These are phyloP conservation scores for Chenopodium album DNA, from an alignment of 148 eudicot genomes.

Conservation along the genomic window DNA sequence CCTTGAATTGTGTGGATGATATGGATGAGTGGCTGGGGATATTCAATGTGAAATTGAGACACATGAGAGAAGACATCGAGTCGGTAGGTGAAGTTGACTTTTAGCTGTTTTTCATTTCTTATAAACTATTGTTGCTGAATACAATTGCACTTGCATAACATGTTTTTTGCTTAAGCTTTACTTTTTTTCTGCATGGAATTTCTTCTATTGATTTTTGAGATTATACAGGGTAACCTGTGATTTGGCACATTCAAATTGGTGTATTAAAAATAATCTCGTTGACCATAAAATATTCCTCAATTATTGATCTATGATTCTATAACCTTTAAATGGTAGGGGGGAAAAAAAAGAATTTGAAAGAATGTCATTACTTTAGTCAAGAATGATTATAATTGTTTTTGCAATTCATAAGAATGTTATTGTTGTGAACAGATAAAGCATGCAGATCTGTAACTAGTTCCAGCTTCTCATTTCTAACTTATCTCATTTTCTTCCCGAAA, in stretches of 20 bases:
- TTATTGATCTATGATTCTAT: neutral
- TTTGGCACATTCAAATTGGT: neutral
- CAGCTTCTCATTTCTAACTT: neutral
- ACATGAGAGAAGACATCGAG: conserved; percentile 98
- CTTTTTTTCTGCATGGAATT: neutral
- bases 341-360: too few species aligned
- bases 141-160: neutral
- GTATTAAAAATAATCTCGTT: neutral
- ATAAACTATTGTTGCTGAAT: neutral
- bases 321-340: too few species aligned
- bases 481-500: neutral
- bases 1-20: conserved; percentile 79
- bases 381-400: too few species aligned
- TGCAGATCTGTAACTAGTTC: neutral
- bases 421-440: neutral
- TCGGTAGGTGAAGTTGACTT: conserved; percentile 52
- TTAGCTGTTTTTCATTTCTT: neutral
- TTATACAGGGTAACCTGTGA: neutral
- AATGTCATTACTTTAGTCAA: too few species aligned
- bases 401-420: neutral
- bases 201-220: neutral
- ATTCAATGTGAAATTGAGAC: conserved; percentile 89
- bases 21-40: conserved; percentile 99
- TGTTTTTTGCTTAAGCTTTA: neutral
- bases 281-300: neutral